Conservation (phyloP, 495 filamentous ascomycete genomes). For the Aspergillus sparsus region DNA sequence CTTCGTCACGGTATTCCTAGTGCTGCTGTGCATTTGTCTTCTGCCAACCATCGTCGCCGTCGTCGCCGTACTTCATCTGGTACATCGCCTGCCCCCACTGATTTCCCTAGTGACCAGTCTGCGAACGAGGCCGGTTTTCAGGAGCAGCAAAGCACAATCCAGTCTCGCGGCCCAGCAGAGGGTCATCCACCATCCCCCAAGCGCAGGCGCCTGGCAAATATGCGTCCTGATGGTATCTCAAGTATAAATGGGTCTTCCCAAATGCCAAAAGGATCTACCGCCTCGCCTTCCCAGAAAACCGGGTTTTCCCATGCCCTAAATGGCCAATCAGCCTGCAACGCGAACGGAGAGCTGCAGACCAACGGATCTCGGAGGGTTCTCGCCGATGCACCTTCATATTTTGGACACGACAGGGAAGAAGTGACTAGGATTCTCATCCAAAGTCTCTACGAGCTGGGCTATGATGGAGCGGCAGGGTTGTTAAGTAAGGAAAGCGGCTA, state of each 20-base stretch:
- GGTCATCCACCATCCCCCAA: conserved; percentile 52
- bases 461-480: conserved; percentile 69
- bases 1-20: conserved; percentile 16
- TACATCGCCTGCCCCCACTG: conserved; percentile 17
- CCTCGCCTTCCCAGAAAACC: conserved; percentile 43
- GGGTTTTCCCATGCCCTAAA: conserved; percentile 47
- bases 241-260: conserved; percentile 51
- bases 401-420: conserved; percentile 89
- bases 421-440: conserved; percentile 92
- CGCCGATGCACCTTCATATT: conserved; percentile 51
- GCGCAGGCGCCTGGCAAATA: conserved; percentile 62
- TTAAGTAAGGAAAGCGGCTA: conserved; percentile 83
- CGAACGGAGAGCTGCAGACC: conserved; percentile 46
- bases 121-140: conserved; percentile 34
- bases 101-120: conserved; percentile 27
- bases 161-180: conserved; percentile 33
- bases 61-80: conserved; percentile 34
- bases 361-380: conserved; percentile 51
- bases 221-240: conserved; percentile 59
- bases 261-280: conserved; percentile 48
- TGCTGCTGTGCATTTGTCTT: conserved; percentile 14
- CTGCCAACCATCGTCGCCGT: conserved; percentile 33
- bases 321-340: conserved; percentile 42
- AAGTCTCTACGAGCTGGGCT: conserved; percentile 83
- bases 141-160: conserved; percentile 24